Conservation (phyloP, 2,329 filamentous ascomycete genomes). For the Chaetomium sp. region DNA sequence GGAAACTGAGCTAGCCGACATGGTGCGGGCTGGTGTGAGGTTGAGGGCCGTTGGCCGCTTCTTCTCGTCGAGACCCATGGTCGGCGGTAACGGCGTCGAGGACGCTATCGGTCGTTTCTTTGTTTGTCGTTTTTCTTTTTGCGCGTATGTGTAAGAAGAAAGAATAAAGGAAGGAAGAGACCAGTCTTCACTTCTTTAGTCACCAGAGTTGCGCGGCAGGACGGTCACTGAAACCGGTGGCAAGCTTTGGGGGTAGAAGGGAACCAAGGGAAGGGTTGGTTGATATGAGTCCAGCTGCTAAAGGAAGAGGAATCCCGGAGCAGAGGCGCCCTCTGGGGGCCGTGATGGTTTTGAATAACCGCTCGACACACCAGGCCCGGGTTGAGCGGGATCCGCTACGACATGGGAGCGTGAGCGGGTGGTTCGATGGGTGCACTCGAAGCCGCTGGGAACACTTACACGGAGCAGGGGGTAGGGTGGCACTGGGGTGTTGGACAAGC, state of each 20-base stretch:
- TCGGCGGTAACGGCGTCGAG: constrained; percentile 38
- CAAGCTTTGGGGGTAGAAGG: constrained; percentile 39
- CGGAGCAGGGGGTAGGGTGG: constrained; percentile 42
- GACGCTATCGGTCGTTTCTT: constrained; percentile 35
- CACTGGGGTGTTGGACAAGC: constrained; percentile 37
- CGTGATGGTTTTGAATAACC: constrained; percentile 56
- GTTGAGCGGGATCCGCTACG: constrained; percentile 35
- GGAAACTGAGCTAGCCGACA: constrained; percentile 37
- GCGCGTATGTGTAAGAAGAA: constrained; percentile 31
- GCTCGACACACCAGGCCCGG: constrained; percentile 42
- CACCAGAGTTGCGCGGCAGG: constrained; percentile 25
- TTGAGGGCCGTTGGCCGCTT: constrained; percentile 60
- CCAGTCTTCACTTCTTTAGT: constrained; percentile 41
- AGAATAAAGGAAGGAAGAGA: constrained; percentile 38
- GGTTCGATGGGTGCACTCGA: constrained; percentile 41
- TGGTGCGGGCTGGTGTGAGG: constrained; percentile 52
- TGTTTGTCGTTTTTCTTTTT: constrained; percentile 30
- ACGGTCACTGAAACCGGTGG: constrained; percentile 25
- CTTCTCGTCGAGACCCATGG: constrained; percentile 49
- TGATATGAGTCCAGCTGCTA: constrained; percentile 59
- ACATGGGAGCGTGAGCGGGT: constrained; percentile 46
- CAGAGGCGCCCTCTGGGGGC: constrained; percentile 44
- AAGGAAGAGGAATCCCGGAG: constrained; percentile 45
- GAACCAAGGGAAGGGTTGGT: constrained; percentile 41
- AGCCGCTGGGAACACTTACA: constrained; percentile 43